Conservation (phyloP, 2,329 filamentous ascomycete genomes). For the Daldinia sp. region DNA sequence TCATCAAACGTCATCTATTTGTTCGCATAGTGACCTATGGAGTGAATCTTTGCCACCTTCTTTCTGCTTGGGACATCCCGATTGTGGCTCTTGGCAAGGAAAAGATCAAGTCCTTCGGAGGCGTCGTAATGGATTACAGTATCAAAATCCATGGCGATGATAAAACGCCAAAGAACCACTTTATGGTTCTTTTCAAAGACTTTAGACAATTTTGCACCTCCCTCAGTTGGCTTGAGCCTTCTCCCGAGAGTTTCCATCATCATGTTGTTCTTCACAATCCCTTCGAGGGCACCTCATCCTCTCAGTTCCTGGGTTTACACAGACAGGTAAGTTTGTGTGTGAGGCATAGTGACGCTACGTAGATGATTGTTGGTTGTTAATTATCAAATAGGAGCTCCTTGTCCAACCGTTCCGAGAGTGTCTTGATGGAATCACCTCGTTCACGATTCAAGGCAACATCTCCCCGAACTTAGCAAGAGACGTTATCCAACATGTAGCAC, state of each 20-base stretch:
- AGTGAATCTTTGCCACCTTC: neutral
- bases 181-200: neutral
- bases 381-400: neutral
- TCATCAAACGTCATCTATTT: neutral
- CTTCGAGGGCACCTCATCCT: neutral
- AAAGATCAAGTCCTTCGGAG: neutral
- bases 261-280: neutral
- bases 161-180: neutral
- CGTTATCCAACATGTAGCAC: neutral
- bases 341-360: neutral
- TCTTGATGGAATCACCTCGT: neutral
- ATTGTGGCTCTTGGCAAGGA: neutral
- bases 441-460: neutral
- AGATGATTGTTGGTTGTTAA: neutral
- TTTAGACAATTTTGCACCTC: neutral
- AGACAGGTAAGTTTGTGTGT: neutral
- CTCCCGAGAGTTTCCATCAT: neutral
- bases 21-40: neutral
- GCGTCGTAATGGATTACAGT: neutral
- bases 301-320: neutral
- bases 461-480: neutral
- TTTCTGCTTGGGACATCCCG: neutral
- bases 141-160: neutral
- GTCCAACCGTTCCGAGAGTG: neutral
- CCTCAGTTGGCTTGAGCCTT: neutral